Base-by-base conservation (phyloP, 2,329 filamentous ascomycete genomes). In the Fusarium sarcochroum region DNA sequence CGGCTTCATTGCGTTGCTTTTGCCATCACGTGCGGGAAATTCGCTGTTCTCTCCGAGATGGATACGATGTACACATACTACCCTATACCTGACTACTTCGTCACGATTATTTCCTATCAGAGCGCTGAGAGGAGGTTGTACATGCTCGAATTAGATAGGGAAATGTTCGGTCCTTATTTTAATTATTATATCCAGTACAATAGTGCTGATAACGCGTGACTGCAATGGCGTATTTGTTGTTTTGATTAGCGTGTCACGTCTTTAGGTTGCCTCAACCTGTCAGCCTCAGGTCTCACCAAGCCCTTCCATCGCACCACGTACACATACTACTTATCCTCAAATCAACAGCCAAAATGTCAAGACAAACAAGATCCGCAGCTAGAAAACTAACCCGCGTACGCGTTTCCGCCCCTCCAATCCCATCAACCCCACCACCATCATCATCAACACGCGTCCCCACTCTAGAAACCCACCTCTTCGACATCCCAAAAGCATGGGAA, bases 11-110 rank as follows among this genome's bases (percentile, higher is more conserved):
- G 47, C 3, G 46, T 42, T 54, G 55, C 40, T 57, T 65, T 49
- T 35, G 11, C 2, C 23, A 58, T 70, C 69, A 71, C 69, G 69
- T 71, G 69, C 57, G 34, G 14, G 4, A 14, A 25, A 40, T 7
- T 69, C 66, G 69, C 69, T 59, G 15, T 71, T 71, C 69, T 72
- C 68, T 47, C 69, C 69, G 69, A 68, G 30, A 15, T 40, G 6
- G 21, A 18, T 7, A 40, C n/a, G 17, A 25, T 7, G 10, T 9
- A 5, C 27, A 11, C 27, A 11, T 0, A 1, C 15, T 66, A 71
- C 68, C 64, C 64, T 69, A 27, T 10, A 70, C 18, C 7, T 2
- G 3, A 1, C 0, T 2, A 0, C 0, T 9, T 17, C 7, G 0
- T 9, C 14, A 6, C 3, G 1, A 9, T 11, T 1, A 11, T 5